Base-by-base conservation (phyloP, 345 rosid species). In the Gossypium ekmanianum region DNA sequence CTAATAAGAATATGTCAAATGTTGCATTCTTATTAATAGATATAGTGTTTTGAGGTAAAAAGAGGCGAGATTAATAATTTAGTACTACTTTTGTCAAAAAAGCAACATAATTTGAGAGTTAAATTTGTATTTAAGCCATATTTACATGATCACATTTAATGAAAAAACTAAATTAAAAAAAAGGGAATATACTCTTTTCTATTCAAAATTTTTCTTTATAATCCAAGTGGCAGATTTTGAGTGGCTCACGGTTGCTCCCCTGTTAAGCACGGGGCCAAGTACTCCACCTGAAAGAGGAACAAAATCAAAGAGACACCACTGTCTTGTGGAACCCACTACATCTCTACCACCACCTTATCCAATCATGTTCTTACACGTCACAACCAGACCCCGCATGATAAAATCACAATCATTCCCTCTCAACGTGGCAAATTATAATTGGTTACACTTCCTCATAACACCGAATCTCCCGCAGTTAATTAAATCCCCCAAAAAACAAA, bases 381-480 rank as follows among this genome's bases (percentile, higher is more conserved):
- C 0, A n/a, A 24, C 4, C 11, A 48, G 16, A 26, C 6, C 16
- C n/a, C 39, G 43, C 72, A 61, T 11, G 44, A 57, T 54, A 11
- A 54, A 14, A 3, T 22, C 59, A 54, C 29, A 24, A 43, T 47
- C 61, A 27, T 48, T 27, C 6, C 0, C 2, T 24, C 2, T 1
- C 6, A 9, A 70, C 79, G 80, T 61, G 81, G 82, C 83, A 9
- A 3, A 6, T 4, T 2, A 0, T 68, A 8, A 74, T 52, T 77
- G 59, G 70, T 3, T 7, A 0, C 2, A 4, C 3, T 2, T 14
- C 7, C 8, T 7, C 11, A 0, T 41, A 27, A n/a, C 22, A 11
- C 71, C 55, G 73, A 68, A 73, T 74, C 68, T 55, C 27, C 59
- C 75, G 2, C 75, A 78, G 4, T 16, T 9, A 68, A 76, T 48